Evolutionary conservation across 192 early-diverging fungal species (phyloP).

Genomic region (Tieghemiomyces parasiticus): DNA sequence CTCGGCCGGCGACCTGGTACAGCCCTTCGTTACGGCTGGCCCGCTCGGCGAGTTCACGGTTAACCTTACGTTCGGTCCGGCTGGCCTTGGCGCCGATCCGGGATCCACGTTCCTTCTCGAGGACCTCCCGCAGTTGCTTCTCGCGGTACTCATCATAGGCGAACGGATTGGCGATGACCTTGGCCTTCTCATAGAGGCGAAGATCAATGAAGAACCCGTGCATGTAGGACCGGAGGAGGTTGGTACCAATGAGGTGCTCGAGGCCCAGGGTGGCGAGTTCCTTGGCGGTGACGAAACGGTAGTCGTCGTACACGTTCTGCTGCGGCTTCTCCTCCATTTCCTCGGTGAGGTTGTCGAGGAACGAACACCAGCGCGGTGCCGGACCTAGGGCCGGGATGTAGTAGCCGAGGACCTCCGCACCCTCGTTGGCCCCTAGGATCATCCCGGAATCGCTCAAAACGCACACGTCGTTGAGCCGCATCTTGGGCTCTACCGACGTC

Average conservation of each 20-base stretch:
- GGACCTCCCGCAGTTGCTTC: slow-evolving; percentile 57
- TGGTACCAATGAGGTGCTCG: slow-evolving; percentile 83
- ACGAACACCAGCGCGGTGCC: slow-evolving; percentile 82
- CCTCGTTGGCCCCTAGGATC: slow-evolving; percentile 83
- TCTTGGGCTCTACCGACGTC: slow-evolving; percentile 81
- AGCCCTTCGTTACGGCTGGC: slow-evolving; percentile 26
- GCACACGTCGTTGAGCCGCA: slow-evolving; percentile 89
- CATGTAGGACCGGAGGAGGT: slow-evolving; percentile 92
- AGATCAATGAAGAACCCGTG: slow-evolving; percentile 98
- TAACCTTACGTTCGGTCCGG: slow-evolving; percentile 85
- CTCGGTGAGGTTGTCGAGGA: slow-evolving; percentile 93
- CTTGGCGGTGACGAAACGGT: slow-evolving; percentile 90
- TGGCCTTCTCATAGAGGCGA: slow-evolving; percentile 89
- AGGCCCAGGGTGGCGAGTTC: slow-evolving; percentile 75
- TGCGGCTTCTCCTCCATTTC: slow-evolving; percentile 82
- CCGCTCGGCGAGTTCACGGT: slow-evolving; percentile 67
- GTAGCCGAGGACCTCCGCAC: slow-evolving; percentile 80
- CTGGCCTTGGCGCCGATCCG: slow-evolving; percentile 61
- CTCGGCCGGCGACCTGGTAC: slow-evolving; percentile 24
- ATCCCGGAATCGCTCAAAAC: slow-evolving; percentile 68
- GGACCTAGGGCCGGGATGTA: slow-evolving; percentile 87
- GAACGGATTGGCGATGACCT: slow-evolving; percentile 91
- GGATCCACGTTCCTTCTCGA: slow-evolving; percentile 70
- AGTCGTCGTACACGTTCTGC: slow-evolving; percentile 85
- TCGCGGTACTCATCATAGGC: slow-evolving; percentile 85